Percentiles rank a stretch among this genome's conserved stretches.
These are phyloP conservation scores for Blastomyces gilchristii DNA, from an alignment of 2,329 filamentous ascomycete species.

Conservation along the genomic window DNA sequence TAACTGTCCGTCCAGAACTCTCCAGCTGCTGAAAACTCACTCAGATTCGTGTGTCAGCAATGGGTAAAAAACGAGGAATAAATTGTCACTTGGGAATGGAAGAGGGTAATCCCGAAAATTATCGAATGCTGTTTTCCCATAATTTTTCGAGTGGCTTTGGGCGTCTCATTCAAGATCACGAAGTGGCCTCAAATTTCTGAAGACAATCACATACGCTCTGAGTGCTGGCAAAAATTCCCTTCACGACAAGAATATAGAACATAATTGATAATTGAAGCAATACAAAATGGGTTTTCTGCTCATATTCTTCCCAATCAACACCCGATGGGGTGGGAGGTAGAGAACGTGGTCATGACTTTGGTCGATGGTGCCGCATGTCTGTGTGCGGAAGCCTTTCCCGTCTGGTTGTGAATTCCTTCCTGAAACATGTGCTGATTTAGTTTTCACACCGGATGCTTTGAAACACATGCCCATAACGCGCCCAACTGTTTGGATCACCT, in stretches of 20 bases:
- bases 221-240: too few relatives aligned
- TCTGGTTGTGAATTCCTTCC: too few relatives aligned
- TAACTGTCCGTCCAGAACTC: background rate
- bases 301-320: background rate
- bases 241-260: background rate
- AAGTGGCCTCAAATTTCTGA: too few relatives aligned
- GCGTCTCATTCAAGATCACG: too few relatives aligned
- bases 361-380: background rate
- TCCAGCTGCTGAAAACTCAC: background rate
- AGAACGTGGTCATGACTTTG: background rate
- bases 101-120: too few relatives aligned
- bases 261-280: background rate
- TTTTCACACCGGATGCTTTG: too few relatives aligned
- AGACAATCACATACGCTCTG: too few relatives aligned
- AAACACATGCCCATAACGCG: background rate
- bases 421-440: background rate
- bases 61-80: too few relatives aligned
- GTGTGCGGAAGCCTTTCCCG: background rate
- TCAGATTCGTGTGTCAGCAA: background rate
- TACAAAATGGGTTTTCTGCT: background rate
- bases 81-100: too few relatives aligned
- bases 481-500: background rate
- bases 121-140: too few relatives aligned
- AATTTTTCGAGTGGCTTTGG: too few relatives aligned
- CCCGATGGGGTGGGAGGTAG: too few relatives aligned